These are phyloP conservation scores for Pyricularia pennisetigena DNA, from an alignment of 2,329 filamentous ascomycete species.

Conservation along the genomic window DNA sequence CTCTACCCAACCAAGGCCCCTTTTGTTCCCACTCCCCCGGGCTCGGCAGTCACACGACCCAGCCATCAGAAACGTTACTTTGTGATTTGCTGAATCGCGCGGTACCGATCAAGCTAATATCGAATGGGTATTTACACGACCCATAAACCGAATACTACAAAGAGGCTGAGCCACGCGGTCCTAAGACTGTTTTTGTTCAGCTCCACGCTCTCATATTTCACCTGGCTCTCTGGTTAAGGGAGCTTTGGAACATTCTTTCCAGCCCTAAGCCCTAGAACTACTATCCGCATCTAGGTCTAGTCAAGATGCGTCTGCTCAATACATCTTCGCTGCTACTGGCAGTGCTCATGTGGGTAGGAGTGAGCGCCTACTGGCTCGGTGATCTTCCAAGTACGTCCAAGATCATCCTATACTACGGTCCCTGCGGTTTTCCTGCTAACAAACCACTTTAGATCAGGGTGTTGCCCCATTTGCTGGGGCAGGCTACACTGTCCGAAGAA, in stretches of 20 bases:
- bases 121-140: background rate
- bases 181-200: background rate
- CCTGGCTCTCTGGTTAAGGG: background rate
- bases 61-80: background rate
- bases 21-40: background rate
- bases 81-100: background rate
- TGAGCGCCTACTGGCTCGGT: slow-evolving; percentile 20
- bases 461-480: slow-evolving; percentile 28
- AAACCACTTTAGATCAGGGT: slow-evolving; percentile 25
- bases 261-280: background rate
- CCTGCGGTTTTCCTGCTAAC: slow-evolving; percentile 1
- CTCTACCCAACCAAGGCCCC: background rate
- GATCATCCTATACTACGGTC: background rate
- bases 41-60: background rate
- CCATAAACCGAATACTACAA: background rate
- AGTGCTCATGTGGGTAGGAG: slow-evolving; percentile 16
- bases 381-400: slow-evolving; percentile 18
- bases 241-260: background rate
- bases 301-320: slow-evolving; percentile 2
- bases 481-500: slow-evolving; percentile 8
- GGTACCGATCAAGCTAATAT: background rate
- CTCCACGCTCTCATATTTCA: background rate
- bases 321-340: slow-evolving; percentile 15
- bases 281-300: background rate
- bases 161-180: background rate